Conservation (phyloP, 768 basidiomycete species). For the Leccinum boreale region DNA sequence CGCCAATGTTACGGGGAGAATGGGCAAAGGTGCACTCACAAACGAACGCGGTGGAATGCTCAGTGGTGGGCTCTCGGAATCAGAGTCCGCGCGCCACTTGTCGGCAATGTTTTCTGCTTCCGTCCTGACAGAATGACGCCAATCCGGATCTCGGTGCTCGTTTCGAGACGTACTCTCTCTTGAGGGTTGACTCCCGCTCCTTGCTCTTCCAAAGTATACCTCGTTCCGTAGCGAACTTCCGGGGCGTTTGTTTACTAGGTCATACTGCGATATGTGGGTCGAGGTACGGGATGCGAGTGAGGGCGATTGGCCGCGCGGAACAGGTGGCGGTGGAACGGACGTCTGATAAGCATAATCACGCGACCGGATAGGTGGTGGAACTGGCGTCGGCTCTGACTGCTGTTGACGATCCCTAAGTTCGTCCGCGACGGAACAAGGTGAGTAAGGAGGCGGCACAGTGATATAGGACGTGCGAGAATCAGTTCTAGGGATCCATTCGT, state of each 20-base stretch:
- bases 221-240: constrained; percentile 28
- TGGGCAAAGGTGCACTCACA: constrained; percentile 12
- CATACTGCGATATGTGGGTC: constrained; percentile 31
- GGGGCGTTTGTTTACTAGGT: constrained; percentile 26
- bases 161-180: constrained; percentile 16
- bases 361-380: constrained; percentile 24
- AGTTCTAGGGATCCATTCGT: constrained; percentile 29
- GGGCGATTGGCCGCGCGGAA: constrained; percentile 15
- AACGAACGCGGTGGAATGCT: constrained; percentile 17
- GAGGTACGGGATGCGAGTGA: constrained; percentile 28
- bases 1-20: not conserved
- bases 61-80: constrained; percentile 13
- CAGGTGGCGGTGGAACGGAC: constrained; percentile 5
- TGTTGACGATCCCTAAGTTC: constrained; percentile 15
- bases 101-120: constrained; percentile 27
- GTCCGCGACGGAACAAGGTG: constrained; percentile 12
- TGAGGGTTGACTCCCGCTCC: constrained; percentile 26
- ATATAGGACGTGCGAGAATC: constrained; percentile 27
- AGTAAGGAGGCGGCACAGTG: constrained; percentile 21
- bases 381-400: constrained; percentile 9
- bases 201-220: constrained; percentile 12
- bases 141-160: constrained; percentile 15
- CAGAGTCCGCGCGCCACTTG: constrained; percentile 31
- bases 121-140: constrained; percentile 17
- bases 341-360: constrained; percentile 31